Evolutionary conservation across 495 filamentous ascomycete species (phyloP), one percentile per base, ranked within the genome.

Genomic region (Trichoderma parareesei): DNA sequence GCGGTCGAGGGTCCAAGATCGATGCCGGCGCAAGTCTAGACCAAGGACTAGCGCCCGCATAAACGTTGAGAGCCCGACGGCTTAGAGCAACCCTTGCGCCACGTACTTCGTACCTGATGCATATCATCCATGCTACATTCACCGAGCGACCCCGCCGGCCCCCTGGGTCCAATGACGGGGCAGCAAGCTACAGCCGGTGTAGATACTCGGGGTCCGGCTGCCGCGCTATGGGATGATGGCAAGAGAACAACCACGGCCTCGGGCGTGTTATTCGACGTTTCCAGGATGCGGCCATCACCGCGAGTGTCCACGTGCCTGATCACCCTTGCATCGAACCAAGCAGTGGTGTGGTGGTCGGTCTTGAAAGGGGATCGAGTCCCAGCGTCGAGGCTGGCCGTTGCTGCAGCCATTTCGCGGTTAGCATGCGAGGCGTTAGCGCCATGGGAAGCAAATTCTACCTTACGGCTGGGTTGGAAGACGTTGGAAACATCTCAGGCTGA

Each of bases 171-270:
- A 57, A 57, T 57, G 9, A 35, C 53, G 27, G 53, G 37, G 53
- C 53, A 57, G 53, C 37, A 57, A 57, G 53, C 53, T 57, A 57
- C 53, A 57, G 53, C 53, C 53, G 53, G 53, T 57, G 53, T 57
- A 57, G 53, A 4, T 35, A 10, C 20, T 35, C 20, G 18, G 18
- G 53, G 20, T 57, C 53, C 37, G 53, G 53, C 53, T 35, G 53
- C 53, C 20, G 53, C 53, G 53, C 53, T 37, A 57, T 57, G 53
- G 33, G 27, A 49, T 16, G 53, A 33, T 57, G 35, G 53, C 9
- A 57, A 38, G 37, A 13, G 53, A 9, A 11, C 53, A n/a, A 11
- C 53, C 20, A 57, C 11, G 53, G 16, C 18, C 3, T 18, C 16
- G n/a, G 9, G n/a, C n/a, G n/a, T 49, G 16, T 18, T 18, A 49